Evolutionary conservation across 768 basidiomycete genomes (phyloP).

Genomic region (Lyophyllum decastes): DNA sequence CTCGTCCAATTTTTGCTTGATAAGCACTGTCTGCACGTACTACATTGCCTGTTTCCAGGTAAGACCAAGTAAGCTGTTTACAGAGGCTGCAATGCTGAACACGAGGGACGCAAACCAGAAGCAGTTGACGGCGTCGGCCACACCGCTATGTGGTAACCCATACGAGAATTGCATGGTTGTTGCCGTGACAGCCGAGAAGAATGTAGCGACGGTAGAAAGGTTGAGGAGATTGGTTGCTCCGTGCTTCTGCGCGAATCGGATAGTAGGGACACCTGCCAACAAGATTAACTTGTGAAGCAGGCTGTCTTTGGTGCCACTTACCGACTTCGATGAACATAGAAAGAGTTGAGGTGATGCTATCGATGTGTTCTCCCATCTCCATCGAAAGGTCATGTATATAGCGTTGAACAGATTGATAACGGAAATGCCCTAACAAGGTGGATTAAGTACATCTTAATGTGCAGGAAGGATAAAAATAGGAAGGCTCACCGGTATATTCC

Average conservation of each 20-base stretch:
- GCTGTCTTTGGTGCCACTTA: constrained; percentile 25
- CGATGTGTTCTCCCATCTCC: constrained; percentile 78
- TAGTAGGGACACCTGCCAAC: constrained; percentile 67
- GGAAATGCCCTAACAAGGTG: constrained; percentile 58
- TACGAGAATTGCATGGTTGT: constrained; percentile 74
- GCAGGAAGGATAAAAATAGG: neutral
- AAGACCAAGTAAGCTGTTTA: constrained; percentile 74
- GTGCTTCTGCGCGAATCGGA: constrained; percentile 76
- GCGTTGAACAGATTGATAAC: constrained; percentile 68
- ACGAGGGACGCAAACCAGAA: constrained; percentile 79
- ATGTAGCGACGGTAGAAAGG: constrained; percentile 75
- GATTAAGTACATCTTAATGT: neutral
- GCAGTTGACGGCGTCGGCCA: constrained; percentile 60
- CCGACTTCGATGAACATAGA: constrained; percentile 78
- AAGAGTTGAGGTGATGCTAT: constrained; percentile 67
- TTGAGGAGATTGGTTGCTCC: constrained; percentile 70
- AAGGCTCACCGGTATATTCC: constrained; percentile 55
- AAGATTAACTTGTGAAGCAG: neutral
- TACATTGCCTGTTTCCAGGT: constrained; percentile 87
- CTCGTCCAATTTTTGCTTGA: neutral
- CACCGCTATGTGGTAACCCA: constrained; percentile 30
- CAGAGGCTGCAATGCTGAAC: constrained; percentile 76
- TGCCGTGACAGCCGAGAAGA: constrained; percentile 76
- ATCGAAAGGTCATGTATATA: constrained; percentile 73
- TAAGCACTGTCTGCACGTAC: constrained; percentile 41